Evolutionary conservation across 306 rosid species (phyloP), one percentile per base, ranked within the genome.

Genomic region (Cyamopsis tetragonoloba): DNA sequence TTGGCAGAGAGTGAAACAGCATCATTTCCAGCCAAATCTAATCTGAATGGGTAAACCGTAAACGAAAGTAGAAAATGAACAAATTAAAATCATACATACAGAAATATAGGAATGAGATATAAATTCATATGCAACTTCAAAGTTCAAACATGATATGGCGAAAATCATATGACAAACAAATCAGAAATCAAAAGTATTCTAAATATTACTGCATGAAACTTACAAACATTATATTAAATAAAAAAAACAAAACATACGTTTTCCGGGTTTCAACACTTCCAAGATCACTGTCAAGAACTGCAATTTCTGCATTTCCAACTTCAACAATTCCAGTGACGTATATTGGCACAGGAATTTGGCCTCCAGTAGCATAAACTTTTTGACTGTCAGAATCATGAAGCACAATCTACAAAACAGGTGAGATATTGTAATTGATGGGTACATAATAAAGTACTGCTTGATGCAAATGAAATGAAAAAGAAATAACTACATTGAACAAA

Each of bases 181-280:
- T 37, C 43, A 75, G 32, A 34, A 64, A 73, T 42, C 65, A 62
- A 18, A 39, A 37, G 48, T 2, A 56, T 53, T 48, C 5, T 23
- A 31, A 54, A 20, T 42, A 34, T 43, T 12, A 53, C 46, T 15
- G 51, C 70, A 71, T 34, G 54, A 59, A 67, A 37, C 11, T 14
- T 70, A 31, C 38, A 31, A 50, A 55, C 24, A 22, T 28, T 67
- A 49, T 17, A 37, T 47, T 48, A 30, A 54, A 62, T 28, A 47
- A 72, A 55, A 58, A 77, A 42, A 14, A 47, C n/a, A 56, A 47
- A 39, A 34, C 96, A 20, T 80, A 95, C 99, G 60, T 83, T 69
- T 93, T 95, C 82, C 75, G 88, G 80, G 91, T 77, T 80, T 95
- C 99, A 68, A 91, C 57, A 47, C 83, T 95, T 71, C 92, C 98